Conservation (phyloP, 768 basidiomycete genomes). For the Dentipellis fragilis region DNA sequence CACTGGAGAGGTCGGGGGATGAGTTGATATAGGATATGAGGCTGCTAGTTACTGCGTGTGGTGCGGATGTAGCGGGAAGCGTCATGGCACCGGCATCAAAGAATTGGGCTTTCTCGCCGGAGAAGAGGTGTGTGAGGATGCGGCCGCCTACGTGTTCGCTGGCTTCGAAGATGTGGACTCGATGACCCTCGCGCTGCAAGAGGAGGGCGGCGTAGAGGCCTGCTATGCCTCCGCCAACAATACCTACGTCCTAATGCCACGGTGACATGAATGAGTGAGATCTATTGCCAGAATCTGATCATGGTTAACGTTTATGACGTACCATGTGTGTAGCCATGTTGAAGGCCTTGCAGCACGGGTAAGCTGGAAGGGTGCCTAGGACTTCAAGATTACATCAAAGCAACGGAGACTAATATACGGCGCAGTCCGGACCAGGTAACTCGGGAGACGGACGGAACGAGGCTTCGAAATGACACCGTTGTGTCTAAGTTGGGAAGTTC, state of each 20-base stretch:
- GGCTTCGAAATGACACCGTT: too few species aligned
- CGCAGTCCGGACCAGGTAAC: too few species aligned
- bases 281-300: too few species aligned
- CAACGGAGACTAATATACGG: too few species aligned
- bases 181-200: conserved; percentile 7
- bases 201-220: conserved; percentile 12
- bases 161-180: conserved; percentile 10
- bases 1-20: conserved; percentile 3
- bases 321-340: too few species aligned
- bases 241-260: not conserved
- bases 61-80: conserved; percentile 7
- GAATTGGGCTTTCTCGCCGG: conserved; percentile 9
- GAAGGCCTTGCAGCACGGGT: too few species aligned
- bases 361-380: too few species aligned
- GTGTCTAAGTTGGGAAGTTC: too few species aligned
- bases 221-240: conserved; percentile 11
- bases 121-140: conserved; percentile 11
- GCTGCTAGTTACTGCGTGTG: conserved; percentile 4
- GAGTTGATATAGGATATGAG: conserved; percentile 4
- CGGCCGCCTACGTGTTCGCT: conserved; percentile 11
- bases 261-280: too few species aligned
- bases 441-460: too few species aligned
- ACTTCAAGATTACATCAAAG: too few species aligned
- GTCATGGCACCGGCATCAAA: conserved; percentile 14
- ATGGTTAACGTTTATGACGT: too few species aligned